These are phyloP conservation scores for Rhododendron mucronatum DNA, from an alignment of 148 eudicot genomes.

Conservation along the genomic window DNA sequence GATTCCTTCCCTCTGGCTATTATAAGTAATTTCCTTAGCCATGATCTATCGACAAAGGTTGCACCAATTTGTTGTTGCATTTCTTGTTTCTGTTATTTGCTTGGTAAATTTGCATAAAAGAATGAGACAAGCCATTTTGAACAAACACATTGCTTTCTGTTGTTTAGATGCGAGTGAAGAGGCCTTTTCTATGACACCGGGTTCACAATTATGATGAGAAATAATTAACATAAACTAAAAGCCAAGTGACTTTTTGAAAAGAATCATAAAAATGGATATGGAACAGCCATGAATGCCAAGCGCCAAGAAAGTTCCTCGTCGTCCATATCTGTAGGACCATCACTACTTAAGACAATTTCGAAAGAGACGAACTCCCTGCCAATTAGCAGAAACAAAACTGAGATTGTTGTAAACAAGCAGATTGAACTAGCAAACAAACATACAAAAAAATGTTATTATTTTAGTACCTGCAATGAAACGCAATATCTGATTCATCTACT, in stretches of 20 bases:
- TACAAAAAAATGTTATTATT: neutral
- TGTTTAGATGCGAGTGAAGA: neutral
- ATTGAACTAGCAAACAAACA: neutral
- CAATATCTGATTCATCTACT: conserved; percentile 76
- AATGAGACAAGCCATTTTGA: neutral
- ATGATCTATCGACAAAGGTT: neutral
- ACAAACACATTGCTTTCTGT: neutral
- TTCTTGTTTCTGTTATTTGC: neutral
- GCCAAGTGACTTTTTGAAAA: neutral
- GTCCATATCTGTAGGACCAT: neutral
- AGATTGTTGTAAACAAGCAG: neutral
- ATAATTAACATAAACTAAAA: neutral
- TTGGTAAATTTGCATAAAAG: neutral
- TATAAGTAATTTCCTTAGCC: neutral
- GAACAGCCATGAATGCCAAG: neutral
- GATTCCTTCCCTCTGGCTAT: neutral
- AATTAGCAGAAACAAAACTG: conserved; percentile 2
- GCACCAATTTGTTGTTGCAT: neutral
- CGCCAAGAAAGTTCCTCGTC: neutral
- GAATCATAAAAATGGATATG: neutral
- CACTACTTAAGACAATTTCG: conserved; percentile 71
- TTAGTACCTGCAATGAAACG: conserved; percentile 77
- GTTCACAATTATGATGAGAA: neutral
- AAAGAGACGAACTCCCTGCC: conserved; percentile 88
- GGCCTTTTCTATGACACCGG: neutral